Evolutionary conservation across 768 basidiomycete genomes (phyloP), one percentile per base, ranked within the genome.

Genomic region (Jaapia argillacea): DNA sequence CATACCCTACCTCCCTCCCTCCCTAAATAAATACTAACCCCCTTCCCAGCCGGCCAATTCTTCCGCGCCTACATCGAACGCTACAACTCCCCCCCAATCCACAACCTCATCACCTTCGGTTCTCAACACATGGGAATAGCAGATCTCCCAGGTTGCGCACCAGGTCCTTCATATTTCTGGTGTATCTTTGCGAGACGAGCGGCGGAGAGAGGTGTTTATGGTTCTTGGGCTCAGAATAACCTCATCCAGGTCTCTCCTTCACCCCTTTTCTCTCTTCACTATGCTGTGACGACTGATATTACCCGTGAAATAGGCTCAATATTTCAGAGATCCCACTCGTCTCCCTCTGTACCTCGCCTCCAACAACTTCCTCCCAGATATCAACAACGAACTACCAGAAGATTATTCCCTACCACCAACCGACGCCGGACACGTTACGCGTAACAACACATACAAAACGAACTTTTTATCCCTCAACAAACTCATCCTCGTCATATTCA

Each of bases 101-200:
- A 80, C 58, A 92, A 90, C 58, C 74, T 92, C 49, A 75, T 92
- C 38, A 89, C 87, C 0, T 90, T 92, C 55, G 89, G 88, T 36
- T 79, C 85, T 16, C 87, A 87, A 47, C 87, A 90, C 54, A 86
- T 88, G 81, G 88, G 88, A 22, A 68, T 90, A 28, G 79, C 84
- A 4, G 85, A 88, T 54, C 64, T 90, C 14, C 82, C 87, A 0
- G 24, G 53, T 1, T 92, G 89, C 54, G 57, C 65, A 23, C 61
- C 76, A 2, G 73, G 65, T 53, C 28, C 28, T 33, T 10, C 10
- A 16, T 33, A 33, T 33, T 10, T 33, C 28, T 33, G 28, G 21
- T 91, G 88, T 59, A 74, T 79, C 49, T 51, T 79, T 25, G 82
- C 82, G 21, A 71, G 81, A 24, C 69, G 73, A 23, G 75, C 77